A percentile compares a stretch with the other conserved stretches of the same genome.
phyloP scores from a whole-genome alignment of 495 filamentous ascomycete genomes.

The Bryoglossum gracile region DNA sequence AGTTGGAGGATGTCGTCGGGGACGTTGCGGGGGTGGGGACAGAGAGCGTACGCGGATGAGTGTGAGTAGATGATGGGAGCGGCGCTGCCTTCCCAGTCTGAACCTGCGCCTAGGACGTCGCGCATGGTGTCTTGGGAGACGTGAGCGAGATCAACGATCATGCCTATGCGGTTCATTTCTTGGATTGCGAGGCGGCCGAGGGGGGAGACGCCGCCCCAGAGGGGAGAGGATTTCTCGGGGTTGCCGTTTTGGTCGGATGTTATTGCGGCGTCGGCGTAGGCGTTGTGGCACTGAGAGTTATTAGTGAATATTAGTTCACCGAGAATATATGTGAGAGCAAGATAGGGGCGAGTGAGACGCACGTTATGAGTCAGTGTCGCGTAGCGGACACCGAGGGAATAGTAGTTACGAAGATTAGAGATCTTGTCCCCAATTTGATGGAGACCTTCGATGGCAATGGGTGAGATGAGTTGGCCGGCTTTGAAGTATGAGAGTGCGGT shows the following conservation, averaged over 20 bases:
- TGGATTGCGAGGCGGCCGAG: constrained; percentile 57
- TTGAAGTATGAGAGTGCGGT: constrained; percentile 54
- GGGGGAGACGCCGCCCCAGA: constrained; percentile 59
- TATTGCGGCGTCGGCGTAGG: constrained; percentile 79
- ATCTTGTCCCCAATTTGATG: constrained; percentile 91
- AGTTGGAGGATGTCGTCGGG: constrained; percentile 61
- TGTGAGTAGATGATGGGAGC: constrained; percentile 73
- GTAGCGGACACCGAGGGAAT: constrained; percentile 80
- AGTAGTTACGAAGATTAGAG: constrained; percentile 65
- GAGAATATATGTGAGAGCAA: no score
- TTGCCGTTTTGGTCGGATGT: constrained; percentile 30
- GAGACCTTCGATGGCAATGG: constrained; percentile 81
- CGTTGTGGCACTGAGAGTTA: constrained; percentile 61
- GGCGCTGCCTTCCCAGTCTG: constrained; percentile 41
- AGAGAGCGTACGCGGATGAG: constrained; percentile 57
- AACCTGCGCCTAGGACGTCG: constrained; percentile 49
- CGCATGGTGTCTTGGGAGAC: constrained; percentile 62
- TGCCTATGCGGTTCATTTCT: constrained; percentile 77
- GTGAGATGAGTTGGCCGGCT: constrained; percentile 49
- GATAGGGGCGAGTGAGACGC: not conserved
- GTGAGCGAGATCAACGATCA: constrained; percentile 72
- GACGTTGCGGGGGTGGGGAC: constrained; percentile 65
- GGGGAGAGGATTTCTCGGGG: constrained; percentile 40
- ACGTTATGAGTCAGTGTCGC: constrained; percentile 81
- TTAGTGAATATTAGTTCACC: no score